Evolutionary conservation across 768 basidiomycete genomes (phyloP).

Genomic region (Collybiopsis luxurians): DNA sequence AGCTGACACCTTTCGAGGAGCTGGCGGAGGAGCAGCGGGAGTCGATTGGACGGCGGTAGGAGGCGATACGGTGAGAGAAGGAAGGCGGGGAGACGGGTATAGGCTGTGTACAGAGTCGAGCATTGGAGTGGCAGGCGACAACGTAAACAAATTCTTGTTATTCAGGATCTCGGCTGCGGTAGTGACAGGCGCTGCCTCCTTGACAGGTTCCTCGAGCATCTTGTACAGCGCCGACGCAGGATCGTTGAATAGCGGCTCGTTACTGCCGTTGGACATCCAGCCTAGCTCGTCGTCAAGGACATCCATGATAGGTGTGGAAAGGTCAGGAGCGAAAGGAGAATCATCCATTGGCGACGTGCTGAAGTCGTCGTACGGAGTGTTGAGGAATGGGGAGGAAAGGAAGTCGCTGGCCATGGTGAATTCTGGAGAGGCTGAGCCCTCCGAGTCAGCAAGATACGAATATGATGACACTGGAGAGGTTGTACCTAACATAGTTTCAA

Average conservation of each 20-base stretch:
- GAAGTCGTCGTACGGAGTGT: constrained; percentile 22
- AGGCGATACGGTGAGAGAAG: constrained; percentile 6
- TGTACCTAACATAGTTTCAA: constrained; percentile 14
- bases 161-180: constrained; percentile 17
- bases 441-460: background rate
- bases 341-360: constrained; percentile 32
- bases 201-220: background rate
- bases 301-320: constrained; percentile 17
- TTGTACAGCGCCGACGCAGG: background rate
- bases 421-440: constrained; percentile 14
- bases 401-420: constrained; percentile 16
- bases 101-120: constrained; percentile 37
- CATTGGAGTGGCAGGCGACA: constrained; percentile 52
- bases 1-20: constrained; percentile 23
- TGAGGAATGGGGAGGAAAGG: constrained; percentile 26
- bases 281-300: background rate
- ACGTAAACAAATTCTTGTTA: constrained; percentile 38
- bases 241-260: constrained; percentile 6
- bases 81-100: constrained; percentile 26
- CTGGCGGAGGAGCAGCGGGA: constrained; percentile 18
- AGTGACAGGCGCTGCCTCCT: background rate
- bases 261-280: background rate
- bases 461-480: constrained; percentile 1
- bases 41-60: constrained; percentile 9
- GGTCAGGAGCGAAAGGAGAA: constrained; percentile 33